Conservation (phyloP, 1,284 basidiomycete species). For the Malassezia equina region DNA sequence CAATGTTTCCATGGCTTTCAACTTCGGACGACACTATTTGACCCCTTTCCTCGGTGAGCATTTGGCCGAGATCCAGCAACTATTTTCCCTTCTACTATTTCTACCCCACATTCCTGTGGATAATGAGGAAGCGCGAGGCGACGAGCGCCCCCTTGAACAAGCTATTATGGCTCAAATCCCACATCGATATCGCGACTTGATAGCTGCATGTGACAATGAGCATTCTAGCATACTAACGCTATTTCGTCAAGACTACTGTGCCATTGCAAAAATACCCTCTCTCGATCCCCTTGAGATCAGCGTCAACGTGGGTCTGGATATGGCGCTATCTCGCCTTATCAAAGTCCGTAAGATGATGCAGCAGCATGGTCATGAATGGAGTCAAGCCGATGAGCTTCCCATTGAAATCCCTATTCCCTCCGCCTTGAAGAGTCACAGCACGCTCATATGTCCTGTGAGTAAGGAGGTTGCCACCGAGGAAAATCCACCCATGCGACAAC, state of each 20-base stretch:
- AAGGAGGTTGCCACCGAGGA: constrained; percentile 87
- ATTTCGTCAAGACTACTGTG: constrained; percentile 81
- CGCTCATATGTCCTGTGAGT: constrained; percentile 93
- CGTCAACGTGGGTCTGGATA: constrained; percentile 79
- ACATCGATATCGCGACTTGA: constrained; percentile 23
- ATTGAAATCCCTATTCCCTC: constrained; percentile 78
- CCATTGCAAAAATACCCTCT: constrained; percentile 71
- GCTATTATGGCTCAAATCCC: constrained; percentile 25
- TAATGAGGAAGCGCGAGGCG: neutral
- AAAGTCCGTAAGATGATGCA: constrained; percentile 86
- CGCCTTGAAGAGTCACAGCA: constrained; percentile 77
- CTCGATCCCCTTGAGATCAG: constrained; percentile 76
- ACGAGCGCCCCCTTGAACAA: neutral
- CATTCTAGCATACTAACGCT: constrained; percentile 62
- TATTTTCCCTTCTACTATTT: constrained; percentile 67
- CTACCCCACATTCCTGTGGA: constrained; percentile 52
- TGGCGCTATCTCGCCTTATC: constrained; percentile 76
- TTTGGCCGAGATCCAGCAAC: constrained; percentile 60
- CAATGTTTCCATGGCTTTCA: constrained; percentile 53
- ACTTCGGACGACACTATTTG: constrained; percentile 64
- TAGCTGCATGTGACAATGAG: constrained; percentile 50
- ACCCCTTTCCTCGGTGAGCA: constrained; percentile 60
- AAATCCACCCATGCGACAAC: constrained; percentile 96
- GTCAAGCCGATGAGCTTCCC: constrained; percentile 75
- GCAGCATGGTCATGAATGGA: constrained; percentile 80